A percentile compares a stretch with the other conserved stretches of the same genome.
Conservation (phyloP, 139 green algal species). For the Yamagishiella unicocca region DNA sequence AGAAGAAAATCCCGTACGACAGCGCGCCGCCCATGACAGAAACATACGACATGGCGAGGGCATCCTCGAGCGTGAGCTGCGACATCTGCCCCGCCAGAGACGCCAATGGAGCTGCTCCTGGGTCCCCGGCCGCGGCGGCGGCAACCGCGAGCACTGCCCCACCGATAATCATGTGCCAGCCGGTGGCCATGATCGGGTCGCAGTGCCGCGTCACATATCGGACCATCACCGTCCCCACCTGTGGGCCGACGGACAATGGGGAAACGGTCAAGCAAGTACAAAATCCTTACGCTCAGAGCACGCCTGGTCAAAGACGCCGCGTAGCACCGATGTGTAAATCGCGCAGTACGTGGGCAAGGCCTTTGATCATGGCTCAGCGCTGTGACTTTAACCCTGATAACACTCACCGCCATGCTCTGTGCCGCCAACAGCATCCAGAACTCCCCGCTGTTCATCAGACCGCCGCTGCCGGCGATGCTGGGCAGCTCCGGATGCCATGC, state of each 20-base stretch:
- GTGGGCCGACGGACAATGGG: background rate
- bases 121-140: background rate
- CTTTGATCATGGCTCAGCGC: no score
- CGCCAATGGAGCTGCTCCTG: background rate
- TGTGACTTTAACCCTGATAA: no score
- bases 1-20: slow-evolving; percentile 90
- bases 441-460: slow-evolving; percentile 84
- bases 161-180: slow-evolving; percentile 98
- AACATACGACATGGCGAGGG: slow-evolving; percentile 77
- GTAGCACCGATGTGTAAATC: no score
- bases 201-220: slow-evolving; percentile 81
- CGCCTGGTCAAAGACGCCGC: no score
- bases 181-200: slow-evolving; percentile 96
- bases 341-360: no score
- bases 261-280: no score
- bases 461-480: background rate
- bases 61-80: slow-evolving; percentile 49
- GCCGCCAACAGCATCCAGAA: slow-evolving; percentile 98
- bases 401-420: slow-evolving; percentile 96
- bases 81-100: slow-evolving; percentile 54
- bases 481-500: slow-evolving; percentile 16
- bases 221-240: slow-evolving; percentile 35
- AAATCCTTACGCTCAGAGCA: no score
- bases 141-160: slow-evolving; percentile 76
- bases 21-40: slow-evolving; percentile 93